Evolutionary conservation across 257 asterid species (phyloP), one percentile per base, ranked within the genome.

Genomic region (Fraxinus anomala): DNA sequence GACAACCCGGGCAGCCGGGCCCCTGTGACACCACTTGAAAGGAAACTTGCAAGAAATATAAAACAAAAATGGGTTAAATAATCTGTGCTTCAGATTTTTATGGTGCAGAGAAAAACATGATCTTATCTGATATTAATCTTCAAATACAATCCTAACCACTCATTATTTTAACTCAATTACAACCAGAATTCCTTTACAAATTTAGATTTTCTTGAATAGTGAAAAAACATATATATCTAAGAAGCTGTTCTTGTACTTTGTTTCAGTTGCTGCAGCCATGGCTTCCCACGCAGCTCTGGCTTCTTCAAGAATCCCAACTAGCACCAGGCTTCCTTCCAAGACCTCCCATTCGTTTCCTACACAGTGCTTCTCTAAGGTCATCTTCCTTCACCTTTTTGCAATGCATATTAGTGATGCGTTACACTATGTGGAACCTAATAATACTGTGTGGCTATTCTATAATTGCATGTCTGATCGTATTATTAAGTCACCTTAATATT

Each of bases 241-340:
- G 68, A 36, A 54, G 73, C 19, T 51, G n/a, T 36, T 66, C 72
- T 67, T 34, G 42, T 26, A 44, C 69, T 81, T 74, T 83, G 83
- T 73, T 83, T 88, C 72, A 76, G 85, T 80, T 80, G 78, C 70
- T 28, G 91, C 89, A 85, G 87, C 89, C 82, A 92, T 94, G 98
- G 97, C 98, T 39, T 86, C 93, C 82, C 85, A 94, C 81, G 94
- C 97, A 89, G 97, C 98, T 85, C 85, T 94, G 83, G 96, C 90
- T 73, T 92, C 92, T 83, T 92, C 97, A 82, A 89, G 94, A 85
- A 91, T 94, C 89, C 94, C 96, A 59, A 82, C 89, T 42, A 85
- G 80, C 87, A 81, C 92, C 10, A 89, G 86, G 72, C 83, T 91
- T 63, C 89, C 91, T 21, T 85, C 94, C 47, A 89, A 84, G 86